phyloP scores from a whole-genome alignment of 306 rosid species.

The Betula pendula region DNA sequence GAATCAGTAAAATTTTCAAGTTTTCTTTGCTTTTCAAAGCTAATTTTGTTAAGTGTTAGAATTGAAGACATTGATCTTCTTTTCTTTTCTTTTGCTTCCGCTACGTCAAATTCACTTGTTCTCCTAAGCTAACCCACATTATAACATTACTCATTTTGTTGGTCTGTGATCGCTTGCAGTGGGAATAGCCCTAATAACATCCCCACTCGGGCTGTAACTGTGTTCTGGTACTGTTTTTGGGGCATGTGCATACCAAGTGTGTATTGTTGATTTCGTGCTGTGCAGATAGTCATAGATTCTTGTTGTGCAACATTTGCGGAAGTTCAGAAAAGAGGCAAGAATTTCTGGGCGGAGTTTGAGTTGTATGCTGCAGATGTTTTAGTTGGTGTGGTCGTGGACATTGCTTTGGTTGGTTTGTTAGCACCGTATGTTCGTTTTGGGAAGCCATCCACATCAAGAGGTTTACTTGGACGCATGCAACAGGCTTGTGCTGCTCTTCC shows the following conservation, averaged over 20 bases:
- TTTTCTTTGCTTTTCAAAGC: no score
- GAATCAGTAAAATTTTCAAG: no score
- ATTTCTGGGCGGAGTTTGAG: constrained; percentile 93
- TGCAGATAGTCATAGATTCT: constrained; percentile 86
- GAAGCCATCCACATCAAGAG: constrained; percentile 57
- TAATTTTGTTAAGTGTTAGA: no score
- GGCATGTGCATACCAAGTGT: not conserved
- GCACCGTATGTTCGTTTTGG: constrained; percentile 95
- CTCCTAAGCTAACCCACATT: not conserved
- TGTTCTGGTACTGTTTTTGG: not conserved
- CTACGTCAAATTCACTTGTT: not conserved
- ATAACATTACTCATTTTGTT: no score
- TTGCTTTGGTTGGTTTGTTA: constrained; percentile 85
- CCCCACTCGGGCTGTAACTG: not conserved
- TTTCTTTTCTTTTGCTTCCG: no score
- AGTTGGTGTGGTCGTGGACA: constrained; percentile 85
- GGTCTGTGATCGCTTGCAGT: no score
- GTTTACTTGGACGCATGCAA: constrained; percentile 73
- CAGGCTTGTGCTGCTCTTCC: constrained; percentile 80
- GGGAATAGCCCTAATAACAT: no score
- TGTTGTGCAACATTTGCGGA: constrained; percentile 98
- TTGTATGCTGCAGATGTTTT: constrained; percentile 86
- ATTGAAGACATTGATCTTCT: no score
- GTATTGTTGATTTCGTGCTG: constrained; percentile 21
- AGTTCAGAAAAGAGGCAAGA: constrained; percentile 84